These are phyloP conservation scores for Diatrype stigma DNA, from an alignment of 2,329 filamentous ascomycete species.

Conservation along the genomic window DNA sequence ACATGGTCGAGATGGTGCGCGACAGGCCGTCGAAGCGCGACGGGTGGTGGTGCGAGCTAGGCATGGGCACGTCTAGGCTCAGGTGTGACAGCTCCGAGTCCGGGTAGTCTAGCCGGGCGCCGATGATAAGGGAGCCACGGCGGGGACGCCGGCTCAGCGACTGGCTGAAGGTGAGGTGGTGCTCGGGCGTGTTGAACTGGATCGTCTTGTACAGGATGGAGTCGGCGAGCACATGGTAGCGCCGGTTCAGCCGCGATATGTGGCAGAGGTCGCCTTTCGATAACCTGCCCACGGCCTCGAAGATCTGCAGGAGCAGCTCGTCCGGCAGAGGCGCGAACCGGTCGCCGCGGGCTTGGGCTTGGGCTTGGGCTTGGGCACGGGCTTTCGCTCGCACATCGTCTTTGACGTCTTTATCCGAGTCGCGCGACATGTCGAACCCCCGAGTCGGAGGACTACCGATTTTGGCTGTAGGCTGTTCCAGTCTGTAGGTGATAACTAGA, in stretches of 20 bases:
- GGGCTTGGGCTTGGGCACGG: too few species aligned
- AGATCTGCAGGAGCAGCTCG: conserved; percentile 36
- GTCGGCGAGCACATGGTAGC: conserved; percentile 41
- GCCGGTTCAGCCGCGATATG: conserved; percentile 38
- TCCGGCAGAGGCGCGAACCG: conserved; percentile 32
- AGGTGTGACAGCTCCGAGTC: conserved; percentile 38
- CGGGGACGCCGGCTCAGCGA: conserved; percentile 41
- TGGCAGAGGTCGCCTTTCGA: conserved; percentile 38
- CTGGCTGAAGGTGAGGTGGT: conserved; percentile 45
- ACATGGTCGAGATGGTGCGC: conserved; percentile 45
- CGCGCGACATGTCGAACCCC: too few species aligned
- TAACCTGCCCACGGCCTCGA: conserved; percentile 28
- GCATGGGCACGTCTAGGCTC: conserved; percentile 33
- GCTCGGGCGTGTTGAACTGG: conserved; percentile 41
- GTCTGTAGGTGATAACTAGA: too few species aligned
- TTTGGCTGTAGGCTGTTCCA: too few species aligned
- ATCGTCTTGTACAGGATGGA: conserved; percentile 44
- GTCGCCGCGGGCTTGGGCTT: neutral
- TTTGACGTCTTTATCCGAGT: too few species aligned
- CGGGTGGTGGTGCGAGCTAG: conserved; percentile 27
- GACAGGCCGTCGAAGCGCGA: conserved; percentile 39
- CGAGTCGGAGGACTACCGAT: too few species aligned
- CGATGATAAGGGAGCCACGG: conserved; percentile 43
- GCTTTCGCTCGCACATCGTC: too few species aligned
- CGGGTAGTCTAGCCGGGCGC: conserved; percentile 42